Evolutionary conservation across 169 alveolate species (phyloP), one percentile per base, ranked within the genome.

Genomic region (Cardiosporidium cionae): DNA sequence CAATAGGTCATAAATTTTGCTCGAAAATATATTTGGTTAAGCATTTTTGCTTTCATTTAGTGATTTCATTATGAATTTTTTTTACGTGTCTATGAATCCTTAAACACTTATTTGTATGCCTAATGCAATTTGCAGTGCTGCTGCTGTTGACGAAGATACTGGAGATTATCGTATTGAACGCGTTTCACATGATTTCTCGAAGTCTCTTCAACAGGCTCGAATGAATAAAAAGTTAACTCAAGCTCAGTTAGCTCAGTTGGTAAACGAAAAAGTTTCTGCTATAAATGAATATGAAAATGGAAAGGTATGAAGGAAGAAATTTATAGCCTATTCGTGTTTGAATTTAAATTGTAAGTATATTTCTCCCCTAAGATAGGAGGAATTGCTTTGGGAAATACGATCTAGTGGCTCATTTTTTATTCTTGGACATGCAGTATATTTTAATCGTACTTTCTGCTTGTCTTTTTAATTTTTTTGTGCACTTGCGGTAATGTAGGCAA

Each of bases 231-330:
- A 81, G 52, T 52, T 76, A 82, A 78, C 81, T 3, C 89, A 83
- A 66, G 86, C 84, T 6, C 81, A 69, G 53, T 82, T 83, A 7
- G 89, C 89, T 6, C 80, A 81, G 73, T 80, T 81, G 27, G 72
- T 83, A 70, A 83, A 83, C 65, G 89, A 83, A 79, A 82, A 82
- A 76, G 76, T 80, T 5, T 71, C 87, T 7, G 87, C 78, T 22
- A 65, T 82, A 34, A 73, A 68, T 62, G 87, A 82, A 28, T 82
- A 82, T 35, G 87, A 82, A 65, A 70, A 74, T 27, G 87, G 87
- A 2, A 78, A 70, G 65, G 84, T 66, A 29, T 28, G 79, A 1
- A 23, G 0, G 22, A 7, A 3, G 23, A 25, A n/a, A 53, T 1
- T 6, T 4, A 22, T 4, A 4, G 9, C 62, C 29, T 2, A 35